Conservation (phyloP, 1,284 basidiomycete genomes). For the Tylopilus microsporus region DNA sequence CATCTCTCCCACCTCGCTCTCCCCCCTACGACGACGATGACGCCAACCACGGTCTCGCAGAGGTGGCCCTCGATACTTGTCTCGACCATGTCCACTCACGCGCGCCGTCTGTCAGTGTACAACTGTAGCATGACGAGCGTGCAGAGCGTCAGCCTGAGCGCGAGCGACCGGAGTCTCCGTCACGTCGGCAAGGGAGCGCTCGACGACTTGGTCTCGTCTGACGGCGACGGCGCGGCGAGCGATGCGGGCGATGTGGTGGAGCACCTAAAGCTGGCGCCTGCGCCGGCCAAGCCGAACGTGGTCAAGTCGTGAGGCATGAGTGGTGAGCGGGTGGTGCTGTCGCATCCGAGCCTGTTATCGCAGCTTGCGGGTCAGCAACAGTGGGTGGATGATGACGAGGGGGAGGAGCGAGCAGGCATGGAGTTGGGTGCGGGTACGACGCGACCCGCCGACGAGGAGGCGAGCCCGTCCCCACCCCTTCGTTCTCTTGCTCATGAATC, state of each 20-base stretch:
- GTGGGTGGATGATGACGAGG: constrained; percentile 42
- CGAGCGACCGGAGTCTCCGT: constrained; percentile 41
- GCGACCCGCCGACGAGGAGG: constrained; percentile 37
- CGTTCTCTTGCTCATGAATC: too few species aligned
- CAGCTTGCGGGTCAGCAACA: constrained; percentile 47
- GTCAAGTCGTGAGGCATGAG: constrained; percentile 31
- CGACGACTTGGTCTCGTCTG: constrained; percentile 67
- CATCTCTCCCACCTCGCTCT: constrained; percentile 40
- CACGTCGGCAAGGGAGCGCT: constrained; percentile 73
- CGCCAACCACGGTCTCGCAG: constrained; percentile 24
- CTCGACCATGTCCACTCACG: constrained; percentile 24
- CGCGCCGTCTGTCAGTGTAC: constrained; percentile 37
- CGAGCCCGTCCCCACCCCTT: constrained; percentile 39
- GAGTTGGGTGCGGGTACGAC: background rate
- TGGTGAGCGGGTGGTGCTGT: constrained; percentile 26
- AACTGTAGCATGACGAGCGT: constrained; percentile 19
- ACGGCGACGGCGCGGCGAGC: constrained; percentile 37
- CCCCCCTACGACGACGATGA: constrained; percentile 35
- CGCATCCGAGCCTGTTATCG: constrained; percentile 61
- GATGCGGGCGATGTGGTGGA: constrained; percentile 24
- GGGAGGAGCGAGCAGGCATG: constrained; percentile 1
- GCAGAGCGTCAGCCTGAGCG: constrained; percentile 32
- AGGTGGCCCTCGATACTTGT: constrained; percentile 30
- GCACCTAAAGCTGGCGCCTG: constrained; percentile 1
- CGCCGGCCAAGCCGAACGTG: constrained; percentile 16